Base-by-base conservation (phyloP, 2,329 filamentous ascomycete genomes). In the Aspergillus proliferans region DNA sequence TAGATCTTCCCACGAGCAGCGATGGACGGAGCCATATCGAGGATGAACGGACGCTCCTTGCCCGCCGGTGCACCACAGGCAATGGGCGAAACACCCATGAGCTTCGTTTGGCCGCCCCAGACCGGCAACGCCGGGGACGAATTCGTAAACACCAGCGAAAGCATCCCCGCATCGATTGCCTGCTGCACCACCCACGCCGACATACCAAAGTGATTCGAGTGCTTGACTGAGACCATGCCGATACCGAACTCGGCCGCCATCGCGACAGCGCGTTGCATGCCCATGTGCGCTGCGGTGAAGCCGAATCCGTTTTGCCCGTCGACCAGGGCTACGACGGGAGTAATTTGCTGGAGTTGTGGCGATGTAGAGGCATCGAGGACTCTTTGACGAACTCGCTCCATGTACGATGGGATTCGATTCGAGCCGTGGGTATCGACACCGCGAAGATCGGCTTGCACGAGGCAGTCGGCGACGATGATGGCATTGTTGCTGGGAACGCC, bases 161-260 rank as follows among this genome's bases (percentile, higher is more conserved):
- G 84, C 79, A 87, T 83, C 34, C 77, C 76, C 1, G 79, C 83
- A 50, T 92, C 85, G 12, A 91, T 67, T 0, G 87, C 88, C 67
- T 89, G 83, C 64, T 88, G 84, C 9, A 90, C 86, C 0, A 90
- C 63, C 85, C 87, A 92, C 0, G 88, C 87, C 3, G 79, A 79
- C 87, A 93, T 93, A 47, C 88, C 88, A 59, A 87, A 91, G 66
- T 92, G 87, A 59, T 92, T 92, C 38, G 83, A 87, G 67, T 86
- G 84, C 66, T 84, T 86, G 60, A 92, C 75, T 50, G 79, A 82
- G 0, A 85, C 85, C 79, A 93, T 83, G 22, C 87, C 88, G 53
- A 92, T 87, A 10, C 87, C 87, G 58, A 66, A 73, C 1, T 58
- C 83, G 21, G 73, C 68, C 0, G 87, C 87, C 69, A 86, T 83